Evolutionary conservation across 2,329 filamentous ascomycete species (phyloP), one percentile per base, ranked within the genome.

Genomic region (Paraphoma chrysanthemicola): DNA sequence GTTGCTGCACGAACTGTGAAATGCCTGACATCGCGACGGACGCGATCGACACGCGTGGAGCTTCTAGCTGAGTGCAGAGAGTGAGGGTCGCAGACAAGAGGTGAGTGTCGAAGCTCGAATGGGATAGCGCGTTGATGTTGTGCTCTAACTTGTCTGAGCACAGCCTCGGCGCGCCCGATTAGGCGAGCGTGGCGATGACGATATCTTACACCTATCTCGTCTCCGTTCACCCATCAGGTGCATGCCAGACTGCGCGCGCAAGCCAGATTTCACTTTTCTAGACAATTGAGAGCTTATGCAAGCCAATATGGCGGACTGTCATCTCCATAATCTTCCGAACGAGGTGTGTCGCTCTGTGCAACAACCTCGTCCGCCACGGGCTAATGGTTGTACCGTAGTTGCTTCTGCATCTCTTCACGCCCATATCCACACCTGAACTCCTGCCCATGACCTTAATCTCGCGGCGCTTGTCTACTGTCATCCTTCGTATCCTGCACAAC

Each of bases 401-500:
- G 38, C 76, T 83, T 38, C 69, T 82, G 42, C 73, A 77, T 45
- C 71, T 82, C 56, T 73, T 83, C 51, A 68, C 68, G 30, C 69
- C 74, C 10, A 70, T 81, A 47, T 67, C 77, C 7, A 81, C 80
- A 0, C 72, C 70, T 23, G 68, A 76, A 48, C 72, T 83, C 14
- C 69, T 91, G 29, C 80, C 81, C 12, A 69, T 90, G 53, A 82
- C 86, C 42, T 69, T 81, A 44, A 81, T 89, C 52, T 90, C 84
- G 51, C 86, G 82, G 30, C 87, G 85, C 39, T 85, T 92, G 66
- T 83, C 89, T 72, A 84, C 81, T 41, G 70, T 90, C 41, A 82
- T 90, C 54, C 77, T 88, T 4, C 85, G 86, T 28, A 83, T 91
- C 44, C 77, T 92, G 7, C 85, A 90, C 60, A 82, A 84, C 47